Evolutionary conservation across 352 stramenopile species (phyloP), one percentile per base, ranked within the genome.

Genomic region (Globisporangium spinosum): DNA sequence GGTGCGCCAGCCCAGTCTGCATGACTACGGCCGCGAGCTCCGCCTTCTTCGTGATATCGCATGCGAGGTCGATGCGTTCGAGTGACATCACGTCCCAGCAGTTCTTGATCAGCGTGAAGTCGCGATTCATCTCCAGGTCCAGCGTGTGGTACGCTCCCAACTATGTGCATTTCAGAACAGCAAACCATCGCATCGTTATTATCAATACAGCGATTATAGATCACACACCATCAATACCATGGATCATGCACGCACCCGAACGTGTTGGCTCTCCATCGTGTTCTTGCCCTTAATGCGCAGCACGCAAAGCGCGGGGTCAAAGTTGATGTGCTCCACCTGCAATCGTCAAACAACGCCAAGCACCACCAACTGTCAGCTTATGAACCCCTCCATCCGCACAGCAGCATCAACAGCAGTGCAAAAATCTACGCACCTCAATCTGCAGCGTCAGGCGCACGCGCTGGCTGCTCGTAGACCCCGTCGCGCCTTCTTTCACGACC

Each of bases 11-110:
- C 5, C 97, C 97, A 2, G 85, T 80, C 75, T 98, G 88, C 96
- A 99, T 98, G 2, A 99, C 96, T 49, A 99, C 89, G 51, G 94
- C 96, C 15, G 97, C 97, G 22, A 99, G 78, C 70, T 99, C 96
- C 5, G 98, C 97, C 67, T 95, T 83, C 74, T 96, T 96, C 57
- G 96, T 83, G 32, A 98, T 97, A 78, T 99, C 91, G 64, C 85
- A 97, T 25, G 96, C 95, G 70, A 92, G 97, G 15, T 99, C 91
- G 34, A 99, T 97, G 51, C 97, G 83, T 79, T 99, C 97, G 40
- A 99, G 76, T 65, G 92, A 97, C 74, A 99, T 97, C 69, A 98
- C 80, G 87, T 99, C 98, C 98, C 98, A 99, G 72, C 89, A 97
- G 45, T 82, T 80, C 74, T 99, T 99, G 60, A 94, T 85, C 47